Evolutionary conservation across 768 basidiomycete species (phyloP).

Genomic region (Boletus tomentosulus): DNA sequence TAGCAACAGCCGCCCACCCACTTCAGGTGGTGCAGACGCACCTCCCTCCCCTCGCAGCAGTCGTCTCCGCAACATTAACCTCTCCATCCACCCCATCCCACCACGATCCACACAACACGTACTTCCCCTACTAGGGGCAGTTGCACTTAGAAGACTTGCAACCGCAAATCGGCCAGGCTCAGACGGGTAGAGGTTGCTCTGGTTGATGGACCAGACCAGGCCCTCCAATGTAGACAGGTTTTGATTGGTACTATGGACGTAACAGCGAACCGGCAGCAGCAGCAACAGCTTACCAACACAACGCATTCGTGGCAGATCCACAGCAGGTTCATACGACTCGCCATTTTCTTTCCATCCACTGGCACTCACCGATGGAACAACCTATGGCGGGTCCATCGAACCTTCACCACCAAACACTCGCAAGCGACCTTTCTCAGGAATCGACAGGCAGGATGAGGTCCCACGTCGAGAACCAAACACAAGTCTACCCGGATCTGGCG

Average conservation of each 20-base stretch:
- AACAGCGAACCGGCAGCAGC: slow-evolving; percentile 36
- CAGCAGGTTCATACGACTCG: slow-evolving; percentile 45
- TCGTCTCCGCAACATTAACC: slow-evolving; percentile 71
- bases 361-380: slow-evolving; percentile 38
- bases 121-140: slow-evolving; percentile 55
- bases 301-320: slow-evolving; percentile 30
- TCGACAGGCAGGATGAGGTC: slow-evolving; percentile 48
- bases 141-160: slow-evolving; percentile 52
- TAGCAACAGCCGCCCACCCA: too few relatives aligned
- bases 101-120: slow-evolving; percentile 44
- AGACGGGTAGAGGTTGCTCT: slow-evolving; percentile 13
- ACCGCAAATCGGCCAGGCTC: slow-evolving; percentile 66
- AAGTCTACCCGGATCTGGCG: slow-evolving; percentile 29
- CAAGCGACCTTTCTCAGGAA: slow-evolving; percentile 60
- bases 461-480: slow-evolving; percentile 35
- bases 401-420: slow-evolving; percentile 45
- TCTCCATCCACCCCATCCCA: slow-evolving; percentile 38
- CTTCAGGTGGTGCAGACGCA: slow-evolving; percentile 39
- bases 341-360: slow-evolving; percentile 81
- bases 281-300: slow-evolving; percentile 26
- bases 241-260: slow-evolving; percentile 34
- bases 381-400: slow-evolving; percentile 30
- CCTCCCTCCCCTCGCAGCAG: slow-evolving; percentile 71
- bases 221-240: too few relatives aligned
- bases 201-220: too few relatives aligned